These are phyloP conservation scores for Rhizopogon parksii DNA, from an alignment of 1,284 basidiomycete species.

Conservation along the genomic window DNA sequence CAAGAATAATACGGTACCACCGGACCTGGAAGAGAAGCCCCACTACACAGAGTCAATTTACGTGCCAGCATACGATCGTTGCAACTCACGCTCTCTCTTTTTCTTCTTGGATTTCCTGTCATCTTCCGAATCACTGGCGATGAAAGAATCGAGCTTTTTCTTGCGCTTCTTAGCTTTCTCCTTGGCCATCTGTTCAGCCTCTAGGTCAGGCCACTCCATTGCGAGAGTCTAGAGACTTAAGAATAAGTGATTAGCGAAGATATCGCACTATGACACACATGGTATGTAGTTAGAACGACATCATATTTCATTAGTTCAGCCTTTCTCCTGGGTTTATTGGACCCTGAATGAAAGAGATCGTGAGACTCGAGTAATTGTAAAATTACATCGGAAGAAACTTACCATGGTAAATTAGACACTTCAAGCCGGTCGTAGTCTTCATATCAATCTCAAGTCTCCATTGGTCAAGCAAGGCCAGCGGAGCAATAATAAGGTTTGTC, in stretches of 20 bases:
- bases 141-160: slow-evolving; percentile 33
- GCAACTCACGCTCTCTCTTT: slow-evolving; percentile 12
- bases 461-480: slow-evolving; percentile 47
- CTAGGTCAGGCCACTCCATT: slow-evolving; percentile 49
- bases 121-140: slow-evolving; percentile 36
- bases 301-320: slow-evolving; percentile 44
- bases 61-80: not conserved
- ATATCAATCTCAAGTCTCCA: slow-evolving; percentile 55
- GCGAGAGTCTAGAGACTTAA: slow-evolving; percentile 40
- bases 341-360: slow-evolving; percentile 23
- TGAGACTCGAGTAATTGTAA: not conserved
- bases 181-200: slow-evolving; percentile 37
- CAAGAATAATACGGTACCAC: slow-evolving; percentile 48
- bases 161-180: slow-evolving; percentile 34
- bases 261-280: slow-evolving; percentile 27
- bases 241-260: not conserved
- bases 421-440: slow-evolving; percentile 42
- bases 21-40: slow-evolving; percentile 39
- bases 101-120: slow-evolving; percentile 26
- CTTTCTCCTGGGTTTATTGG: slow-evolving; percentile 36
- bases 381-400: slow-evolving; percentile 1
- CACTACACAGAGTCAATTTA: slow-evolving; percentile 20
- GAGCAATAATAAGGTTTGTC: slow-evolving; percentile 50
- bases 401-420: slow-evolving; percentile 54
- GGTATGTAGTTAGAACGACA: slow-evolving; percentile 51